Conservation (phyloP, 768 basidiomycete genomes). For the Leccinum incarnatum region DNA sequence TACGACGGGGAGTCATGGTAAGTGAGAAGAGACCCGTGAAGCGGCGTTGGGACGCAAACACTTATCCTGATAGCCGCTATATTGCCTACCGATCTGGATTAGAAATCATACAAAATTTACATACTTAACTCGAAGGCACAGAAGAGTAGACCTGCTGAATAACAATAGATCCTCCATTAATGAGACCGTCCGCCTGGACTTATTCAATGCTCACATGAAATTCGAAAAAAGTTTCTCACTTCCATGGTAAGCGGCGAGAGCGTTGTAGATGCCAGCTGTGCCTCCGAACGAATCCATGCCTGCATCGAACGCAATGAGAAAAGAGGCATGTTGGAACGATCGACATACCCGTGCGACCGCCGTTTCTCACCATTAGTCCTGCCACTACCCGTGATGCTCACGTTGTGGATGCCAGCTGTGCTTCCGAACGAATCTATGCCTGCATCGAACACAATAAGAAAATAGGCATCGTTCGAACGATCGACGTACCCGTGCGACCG, state of each 20-base stretch:
- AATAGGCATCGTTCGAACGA: too few species aligned
- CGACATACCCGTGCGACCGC: too few species aligned
- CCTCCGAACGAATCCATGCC: too few species aligned
- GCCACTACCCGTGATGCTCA: slow-evolving; percentile 39
- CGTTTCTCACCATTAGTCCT: slow-evolving; percentile 38
- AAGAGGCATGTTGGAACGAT: slow-evolving; percentile 45
- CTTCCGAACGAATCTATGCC: slow-evolving; percentile 62
- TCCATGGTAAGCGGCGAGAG: too few species aligned
- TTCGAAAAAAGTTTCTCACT: not conserved
- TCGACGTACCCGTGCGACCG: too few species aligned
- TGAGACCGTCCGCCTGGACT: slow-evolving; percentile 53
- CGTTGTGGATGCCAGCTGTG: slow-evolving; percentile 49
- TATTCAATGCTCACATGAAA: slow-evolving; percentile 46
- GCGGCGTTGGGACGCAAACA: not conserved
- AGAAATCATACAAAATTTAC: too few species aligned
- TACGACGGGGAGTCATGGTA: not conserved
- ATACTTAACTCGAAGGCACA: too few species aligned
- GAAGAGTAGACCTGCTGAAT: too few species aligned
- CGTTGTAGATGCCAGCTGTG: too few species aligned
- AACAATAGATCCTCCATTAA: slow-evolving; percentile 46
- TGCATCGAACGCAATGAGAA: too few species aligned
- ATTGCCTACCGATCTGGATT: not conserved
- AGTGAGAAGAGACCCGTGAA: not conserved
- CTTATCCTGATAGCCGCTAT: not conserved
- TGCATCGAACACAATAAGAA: slow-evolving; percentile 15